A percentile compares a stretch with the other conserved stretches of the same genome.
Evolutionary conservation across 176 grass and related monocot genomes (phyloP).

Genomic region (Aechmea fasciata): DNA sequence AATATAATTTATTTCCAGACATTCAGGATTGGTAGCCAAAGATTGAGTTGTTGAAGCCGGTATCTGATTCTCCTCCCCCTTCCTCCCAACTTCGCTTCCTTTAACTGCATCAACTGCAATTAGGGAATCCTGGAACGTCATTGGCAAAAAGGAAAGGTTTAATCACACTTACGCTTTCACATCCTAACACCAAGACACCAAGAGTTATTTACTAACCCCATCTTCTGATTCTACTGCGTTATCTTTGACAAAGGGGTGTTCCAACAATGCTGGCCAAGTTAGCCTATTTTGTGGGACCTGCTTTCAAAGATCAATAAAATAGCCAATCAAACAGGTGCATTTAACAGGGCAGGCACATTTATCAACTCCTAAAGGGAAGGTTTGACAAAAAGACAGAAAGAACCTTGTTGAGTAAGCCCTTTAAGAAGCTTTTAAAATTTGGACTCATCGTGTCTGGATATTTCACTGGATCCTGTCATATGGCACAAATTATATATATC

Average conservation of each 20-base stretch:
- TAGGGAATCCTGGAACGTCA: conserved; percentile 22
- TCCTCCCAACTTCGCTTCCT: conserved; percentile 19
- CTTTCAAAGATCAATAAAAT: conserved; percentile 3
- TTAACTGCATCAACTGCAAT: conserved; percentile 26
- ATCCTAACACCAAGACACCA: background rate
- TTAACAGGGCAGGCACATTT: background rate
- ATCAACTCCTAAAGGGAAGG: conserved; percentile 9
- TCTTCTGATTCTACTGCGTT: conserved; percentile 30
- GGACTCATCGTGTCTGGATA: conserved; percentile 92
- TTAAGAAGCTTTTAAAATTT: conserved; percentile 89
- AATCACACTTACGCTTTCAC: background rate
- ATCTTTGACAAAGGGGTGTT: conserved; percentile 94
- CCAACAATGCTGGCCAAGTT: conserved; percentile 80
- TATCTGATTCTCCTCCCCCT: conserved; percentile 23
- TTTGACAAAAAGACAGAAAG: conserved; percentile 2
- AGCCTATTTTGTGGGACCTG: conserved; percentile 84
- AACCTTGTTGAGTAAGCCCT: conserved; percentile 95
- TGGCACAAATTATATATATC: conserved; percentile 11
- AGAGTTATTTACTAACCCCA: conserved; percentile 24
- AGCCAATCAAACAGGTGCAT: background rate
- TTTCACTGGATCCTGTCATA: conserved; percentile 79
- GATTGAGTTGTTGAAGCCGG: conserved; percentile 21
- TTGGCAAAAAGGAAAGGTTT: conserved; percentile 3
- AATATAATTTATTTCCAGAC: conserved; percentile 13
- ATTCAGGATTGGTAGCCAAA: conserved; percentile 16